These are phyloP conservation scores for Heterobasidion irregulare DNA, from an alignment of 1,284 basidiomycete genomes.

Conservation along the genomic window DNA sequence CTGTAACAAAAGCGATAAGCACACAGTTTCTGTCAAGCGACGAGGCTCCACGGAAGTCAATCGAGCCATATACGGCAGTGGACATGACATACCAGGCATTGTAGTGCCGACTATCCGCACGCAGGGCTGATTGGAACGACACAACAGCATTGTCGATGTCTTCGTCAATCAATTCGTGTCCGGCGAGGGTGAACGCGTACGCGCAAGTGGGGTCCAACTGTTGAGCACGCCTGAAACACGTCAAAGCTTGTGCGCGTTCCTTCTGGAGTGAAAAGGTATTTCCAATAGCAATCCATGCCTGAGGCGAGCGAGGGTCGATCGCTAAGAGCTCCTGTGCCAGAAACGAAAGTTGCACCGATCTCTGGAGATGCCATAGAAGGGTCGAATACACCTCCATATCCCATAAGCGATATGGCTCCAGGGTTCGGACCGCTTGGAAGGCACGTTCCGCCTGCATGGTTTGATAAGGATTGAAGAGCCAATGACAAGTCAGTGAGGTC, in stretches of 20 bases:
- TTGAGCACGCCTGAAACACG: slow-evolving; percentile 85
- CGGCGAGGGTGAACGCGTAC: slow-evolving; percentile 90
- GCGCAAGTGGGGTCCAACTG: slow-evolving; percentile 80
- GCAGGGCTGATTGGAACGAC: slow-evolving; percentile 85
- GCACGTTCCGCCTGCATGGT: slow-evolving; percentile 71
- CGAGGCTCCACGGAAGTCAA: slow-evolving; percentile 4
- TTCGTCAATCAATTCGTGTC: slow-evolving; percentile 91
- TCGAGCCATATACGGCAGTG: slow-evolving; percentile 4
- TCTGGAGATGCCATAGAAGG: slow-evolving; percentile 85
- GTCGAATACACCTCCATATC: slow-evolving; percentile 96
- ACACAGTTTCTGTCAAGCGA: slow-evolving; percentile 1
- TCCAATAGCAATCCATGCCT: slow-evolving; percentile 92
- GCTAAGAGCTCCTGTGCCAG: slow-evolving; percentile 85
- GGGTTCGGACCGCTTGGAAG: slow-evolving; percentile 70
- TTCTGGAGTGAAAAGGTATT: slow-evolving; percentile 90
- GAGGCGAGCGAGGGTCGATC: slow-evolving; percentile 72
- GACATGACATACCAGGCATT: slow-evolving; percentile 76
- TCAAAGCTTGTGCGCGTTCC: slow-evolving; percentile 83
- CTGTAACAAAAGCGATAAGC: slow-evolving; percentile 33
- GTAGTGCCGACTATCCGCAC: slow-evolving; percentile 85
- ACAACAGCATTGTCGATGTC: slow-evolving; percentile 84
- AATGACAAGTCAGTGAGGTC: background rate
- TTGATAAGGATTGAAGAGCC: slow-evolving; percentile 7
- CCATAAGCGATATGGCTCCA: slow-evolving; percentile 79
- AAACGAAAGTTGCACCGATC: slow-evolving; percentile 76